Conservation (phyloP, 352 stramenopile species). For the Globisporangium abappressorium region DNA sequence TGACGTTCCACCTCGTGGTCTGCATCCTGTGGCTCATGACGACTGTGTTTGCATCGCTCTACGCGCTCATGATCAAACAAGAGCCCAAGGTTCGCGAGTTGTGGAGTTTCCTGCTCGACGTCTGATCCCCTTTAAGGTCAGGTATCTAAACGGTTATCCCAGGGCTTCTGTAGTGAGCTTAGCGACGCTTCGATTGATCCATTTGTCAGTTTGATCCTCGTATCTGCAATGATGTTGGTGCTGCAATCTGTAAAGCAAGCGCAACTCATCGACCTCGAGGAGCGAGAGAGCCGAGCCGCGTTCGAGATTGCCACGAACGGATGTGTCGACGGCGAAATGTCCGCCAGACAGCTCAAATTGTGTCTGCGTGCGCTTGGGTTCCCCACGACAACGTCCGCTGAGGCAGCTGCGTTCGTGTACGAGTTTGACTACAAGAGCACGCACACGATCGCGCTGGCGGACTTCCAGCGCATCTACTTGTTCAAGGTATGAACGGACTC, state of each 20-base stretch:
- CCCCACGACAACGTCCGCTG: slow-evolving; percentile 12
- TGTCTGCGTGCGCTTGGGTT: slow-evolving; percentile 35
- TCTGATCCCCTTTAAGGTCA: neutral
- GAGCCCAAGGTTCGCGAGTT: slow-evolving; percentile 24
- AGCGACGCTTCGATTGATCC: neutral
- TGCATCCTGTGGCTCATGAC: slow-evolving; percentile 48
- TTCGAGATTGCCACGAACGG: slow-evolving; percentile 24
- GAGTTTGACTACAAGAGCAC: slow-evolving; percentile 45
- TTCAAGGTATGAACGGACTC: slow-evolving; percentile 25
- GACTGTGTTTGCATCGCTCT: slow-evolving; percentile 29
- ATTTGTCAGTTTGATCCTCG: neutral
- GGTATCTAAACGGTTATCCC: neutral
- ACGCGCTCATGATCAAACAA: slow-evolving; percentile 37
- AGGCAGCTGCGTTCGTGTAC: slow-evolving; percentile 35
- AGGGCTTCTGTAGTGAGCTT: neutral
- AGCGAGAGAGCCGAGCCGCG: slow-evolving; percentile 22
- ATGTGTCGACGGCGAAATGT: slow-evolving; percentile 18
- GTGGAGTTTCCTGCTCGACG: slow-evolving; percentile 10
- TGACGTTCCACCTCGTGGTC: slow-evolving; percentile 42
- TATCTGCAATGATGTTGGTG: neutral
- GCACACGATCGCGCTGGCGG: slow-evolving; percentile 24
- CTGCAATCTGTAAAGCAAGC: slow-evolving; percentile 22
- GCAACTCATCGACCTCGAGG: slow-evolving; percentile 24
- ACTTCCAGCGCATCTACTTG: slow-evolving; percentile 46
- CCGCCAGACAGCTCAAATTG: slow-evolving; percentile 26